A percentile compares a stretch with the other conserved stretches of the same genome.
These are phyloP conservation scores for Fistulina hepatica DNA, from an alignment of 1,284 basidiomycete genomes.

Conservation along the genomic window DNA sequence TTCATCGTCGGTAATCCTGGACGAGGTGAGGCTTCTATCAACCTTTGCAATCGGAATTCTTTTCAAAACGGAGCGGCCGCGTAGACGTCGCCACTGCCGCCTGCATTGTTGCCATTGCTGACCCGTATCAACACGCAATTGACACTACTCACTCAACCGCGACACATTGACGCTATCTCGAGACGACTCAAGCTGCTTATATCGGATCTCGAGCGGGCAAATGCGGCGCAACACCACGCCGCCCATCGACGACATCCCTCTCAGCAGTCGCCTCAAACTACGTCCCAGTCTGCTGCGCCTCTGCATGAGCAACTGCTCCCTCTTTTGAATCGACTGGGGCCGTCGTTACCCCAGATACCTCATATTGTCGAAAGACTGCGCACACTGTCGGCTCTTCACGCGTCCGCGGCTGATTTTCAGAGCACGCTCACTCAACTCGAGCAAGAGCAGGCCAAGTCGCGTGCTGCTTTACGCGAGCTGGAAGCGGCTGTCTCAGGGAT, in stretches of 20 bases:
- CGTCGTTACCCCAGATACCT: slow-evolving; percentile 82
- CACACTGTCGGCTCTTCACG: slow-evolving; percentile 75
- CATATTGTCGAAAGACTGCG: slow-evolving; percentile 83
- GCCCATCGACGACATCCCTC: slow-evolving; percentile 30
- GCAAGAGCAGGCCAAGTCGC: slow-evolving; percentile 53
- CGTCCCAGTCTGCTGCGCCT: slow-evolving; percentile 21
- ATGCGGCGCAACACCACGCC: slow-evolving; percentile 41
- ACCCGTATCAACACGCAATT: slow-evolving; percentile 79
- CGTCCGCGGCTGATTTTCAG: slow-evolving; percentile 72
- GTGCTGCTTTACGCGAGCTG: slow-evolving; percentile 57
- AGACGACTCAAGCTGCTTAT: slow-evolving; percentile 87
- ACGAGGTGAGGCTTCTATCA: slow-evolving; percentile 42
- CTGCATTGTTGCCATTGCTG: slow-evolving; percentile 75
- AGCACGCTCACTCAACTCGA: slow-evolving; percentile 60
- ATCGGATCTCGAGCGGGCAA: slow-evolving; percentile 84
- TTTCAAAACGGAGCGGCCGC: not conserved
- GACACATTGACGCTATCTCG: slow-evolving; percentile 94
- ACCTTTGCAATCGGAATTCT: not conserved
- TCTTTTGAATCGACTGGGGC: slow-evolving; percentile 73
- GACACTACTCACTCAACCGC: slow-evolving; percentile 84
- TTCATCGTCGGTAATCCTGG: slow-evolving; percentile 55
- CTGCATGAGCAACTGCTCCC: slow-evolving; percentile 64
- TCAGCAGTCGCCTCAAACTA: slow-evolving; percentile 23
- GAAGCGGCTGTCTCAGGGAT: slow-evolving; percentile 59
- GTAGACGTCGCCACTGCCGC: slow-evolving; percentile 56